Evolutionary conservation across 176 grass and related monocot species (phyloP), one percentile per base, ranked within the genome.

Genomic region (Aechmea fasciata): DNA sequence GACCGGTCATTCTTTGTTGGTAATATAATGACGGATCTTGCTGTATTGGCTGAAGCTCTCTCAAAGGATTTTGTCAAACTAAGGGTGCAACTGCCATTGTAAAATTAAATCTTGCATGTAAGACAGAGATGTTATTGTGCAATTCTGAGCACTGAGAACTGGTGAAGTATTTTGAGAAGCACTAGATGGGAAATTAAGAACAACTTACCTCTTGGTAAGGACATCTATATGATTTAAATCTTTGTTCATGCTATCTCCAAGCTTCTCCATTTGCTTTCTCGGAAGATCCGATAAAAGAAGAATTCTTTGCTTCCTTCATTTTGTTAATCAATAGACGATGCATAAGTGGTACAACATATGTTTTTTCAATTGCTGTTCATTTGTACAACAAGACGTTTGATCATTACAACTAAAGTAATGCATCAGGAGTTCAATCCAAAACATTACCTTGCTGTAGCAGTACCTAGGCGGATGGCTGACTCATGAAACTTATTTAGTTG

Each of bases 401-500:
- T 59, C 19, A 14, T n/a, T 17, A 59, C 10, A 59, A 59, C 6
- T 2, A 25, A 25, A 3, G 41, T 65, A 75, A 29, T 22, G 13
- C 50, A 24, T 41, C 33, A 41, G 33, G 9, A 33, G 2, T n/a
- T 52, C 10, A 73, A 61, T 9, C 3, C 33, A 8, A 47, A 13
- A 33, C 14, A 66, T 85, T 90, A 97, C 94, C 94, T 87, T 70
- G 84, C 84, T 50, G 77, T 85, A 76, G 94, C 89, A 77, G 87
- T 85, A 72, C 94, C 94, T 79, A 97, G 75, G 66, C 79, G 82
- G 77, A 97, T 92, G 26, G 89, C 77, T 83, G 94, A 92, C 67
- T 97, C 94, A 74, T 97, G 94, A 75, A 82, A 92, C 74, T 90
- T 97, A 73, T 97, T 83, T 79, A 97, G 67, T 78, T 97, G 94